A percentile compares a stretch with the other conserved stretches of the same genome.
These are phyloP conservation scores for Daedalea quercina DNA, from an alignment of 768 basidiomycete genomes.

Conservation along the genomic window DNA sequence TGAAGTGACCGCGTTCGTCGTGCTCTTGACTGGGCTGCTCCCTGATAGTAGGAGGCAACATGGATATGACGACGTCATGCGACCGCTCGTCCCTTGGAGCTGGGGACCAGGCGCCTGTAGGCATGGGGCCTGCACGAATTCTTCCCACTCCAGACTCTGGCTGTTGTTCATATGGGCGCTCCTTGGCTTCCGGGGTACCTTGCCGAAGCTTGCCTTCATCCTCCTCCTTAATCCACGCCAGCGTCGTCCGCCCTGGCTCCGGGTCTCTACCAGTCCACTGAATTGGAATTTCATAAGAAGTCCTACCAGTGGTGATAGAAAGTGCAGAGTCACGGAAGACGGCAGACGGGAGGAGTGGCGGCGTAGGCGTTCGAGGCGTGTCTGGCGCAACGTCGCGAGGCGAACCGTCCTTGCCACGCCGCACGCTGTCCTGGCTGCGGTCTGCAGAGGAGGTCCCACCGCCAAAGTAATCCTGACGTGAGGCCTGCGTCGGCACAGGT, in stretches of 20 bases:
- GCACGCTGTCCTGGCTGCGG: background rate
- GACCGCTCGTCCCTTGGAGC: constrained; percentile 44
- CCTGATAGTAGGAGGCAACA: constrained; percentile 18
- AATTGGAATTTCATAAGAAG: constrained; percentile 47
- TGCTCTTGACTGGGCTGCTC: constrained; percentile 18
- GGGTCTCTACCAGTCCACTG: constrained; percentile 51
- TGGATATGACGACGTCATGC: constrained; percentile 16
- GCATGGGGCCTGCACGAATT: constrained; percentile 24
- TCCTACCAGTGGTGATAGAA: constrained; percentile 37
- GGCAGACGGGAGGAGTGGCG: constrained; percentile 46
- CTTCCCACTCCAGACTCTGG: background rate
- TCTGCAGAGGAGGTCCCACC: background rate
- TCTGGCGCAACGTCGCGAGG: background rate
- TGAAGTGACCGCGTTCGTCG: constrained; percentile 1
- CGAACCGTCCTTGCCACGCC: background rate
- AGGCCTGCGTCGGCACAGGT: background rate
- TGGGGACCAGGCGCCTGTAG: constrained; percentile 52
- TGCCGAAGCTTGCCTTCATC: constrained; percentile 16
- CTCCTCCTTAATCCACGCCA: constrained; percentile 19
- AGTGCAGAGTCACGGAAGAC: constrained; percentile 65
- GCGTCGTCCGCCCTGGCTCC: constrained; percentile 8
- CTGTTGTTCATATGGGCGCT: too few relatives aligned
- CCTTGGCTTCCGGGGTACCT: background rate
- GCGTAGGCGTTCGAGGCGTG: constrained; percentile 20
- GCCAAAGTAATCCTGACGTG: background rate